Evolutionary conservation across 1,139 yeast species (phyloP), one percentile per base, ranked within the genome.

Genomic region (Zygotorulaspora mrakii): DNA sequence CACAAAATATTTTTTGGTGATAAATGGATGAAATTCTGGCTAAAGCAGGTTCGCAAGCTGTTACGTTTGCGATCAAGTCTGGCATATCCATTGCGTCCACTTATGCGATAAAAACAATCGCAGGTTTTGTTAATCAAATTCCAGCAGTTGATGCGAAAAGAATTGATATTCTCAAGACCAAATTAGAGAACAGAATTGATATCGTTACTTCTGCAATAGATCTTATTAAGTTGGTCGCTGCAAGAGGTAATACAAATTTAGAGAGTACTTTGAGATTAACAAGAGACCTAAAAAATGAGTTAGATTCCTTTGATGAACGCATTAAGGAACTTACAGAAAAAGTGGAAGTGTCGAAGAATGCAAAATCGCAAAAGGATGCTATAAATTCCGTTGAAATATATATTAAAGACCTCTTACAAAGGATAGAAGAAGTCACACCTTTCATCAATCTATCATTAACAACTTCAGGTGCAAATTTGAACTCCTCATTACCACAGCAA

Each of bases 11-110:
- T 6, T 6, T 7, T 24, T 11, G n/a, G 13, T 5, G 4, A 17
- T 35, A n/a, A 32, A 71, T 71, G 76, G 76, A 71, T 48, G 72
- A 70, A 40, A 59, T 71, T 21, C 53, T 71, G 18, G 59, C 68
- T 17, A 73, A 77, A 64, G 94, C 94, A 3, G 82, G 89, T 22
- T 78, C 77, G 42, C 91, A 84, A 50, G 87, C 87, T 1, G 86
- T 84, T 7, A 76, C 88, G 2, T 82, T 84, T 65, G 94, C 94
- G 8, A 79, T 84, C 29, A 67, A 84, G 43, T 82, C 91, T 1
- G 88, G 94, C 0, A 77, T 84, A 17, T 78, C 88, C 0, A 55
- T 83, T 23, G 94, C 94, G 0, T 78, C 89, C 0, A 79, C 84
- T 0, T 84, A 78, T 62, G 91, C 91, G 13, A 72, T 84, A 38